These are phyloP conservation scores for Dictyostelium capitatum DNA, from an alignment of 78 protist species.

Conservation along the genomic window DNA sequence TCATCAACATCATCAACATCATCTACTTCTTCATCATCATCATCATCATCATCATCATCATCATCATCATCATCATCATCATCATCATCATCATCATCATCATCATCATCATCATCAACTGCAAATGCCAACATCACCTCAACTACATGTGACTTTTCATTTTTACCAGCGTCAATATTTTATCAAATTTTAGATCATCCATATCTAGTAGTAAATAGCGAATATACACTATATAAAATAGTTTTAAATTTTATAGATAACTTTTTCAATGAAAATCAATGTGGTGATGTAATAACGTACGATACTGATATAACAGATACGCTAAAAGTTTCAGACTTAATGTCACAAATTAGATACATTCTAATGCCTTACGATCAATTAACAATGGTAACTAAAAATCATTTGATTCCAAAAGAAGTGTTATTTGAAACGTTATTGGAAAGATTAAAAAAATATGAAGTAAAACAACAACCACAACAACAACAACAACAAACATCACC, in stretches of 20 bases:
- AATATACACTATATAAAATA: constrained; percentile 56
- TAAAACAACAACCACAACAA: background rate
- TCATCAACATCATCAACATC: no score
- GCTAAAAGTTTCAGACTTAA: constrained; percentile 46
- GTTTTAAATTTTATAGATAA: constrained; percentile 46
- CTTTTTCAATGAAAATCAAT: background rate
- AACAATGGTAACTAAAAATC: constrained; percentile 14
- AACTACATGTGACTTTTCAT: constrained; percentile 26
- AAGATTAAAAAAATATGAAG: constrained; percentile 68
- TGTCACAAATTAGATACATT: constrained; percentile 65
- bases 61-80: background rate
- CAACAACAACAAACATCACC: background rate
- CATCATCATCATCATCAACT: background rate
- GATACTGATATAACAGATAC: background rate
- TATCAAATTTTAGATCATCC: constrained; percentile 49
- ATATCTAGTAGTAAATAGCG: constrained; percentile 72
- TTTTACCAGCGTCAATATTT: constrained; percentile 51
- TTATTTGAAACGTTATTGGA: constrained; percentile 82
- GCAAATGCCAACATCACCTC: background rate
- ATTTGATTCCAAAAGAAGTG: constrained; percentile 73
- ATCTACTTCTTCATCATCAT: background rate
- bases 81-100: background rate
- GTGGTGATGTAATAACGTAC: background rate
- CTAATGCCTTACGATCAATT: constrained; percentile 68
- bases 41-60: background rate